A percentile compares a stretch with the other conserved stretches of the same genome.
phyloP scores from a whole-genome alignment of 306 rosid species.

The Aeschynomene evenia region DNA sequence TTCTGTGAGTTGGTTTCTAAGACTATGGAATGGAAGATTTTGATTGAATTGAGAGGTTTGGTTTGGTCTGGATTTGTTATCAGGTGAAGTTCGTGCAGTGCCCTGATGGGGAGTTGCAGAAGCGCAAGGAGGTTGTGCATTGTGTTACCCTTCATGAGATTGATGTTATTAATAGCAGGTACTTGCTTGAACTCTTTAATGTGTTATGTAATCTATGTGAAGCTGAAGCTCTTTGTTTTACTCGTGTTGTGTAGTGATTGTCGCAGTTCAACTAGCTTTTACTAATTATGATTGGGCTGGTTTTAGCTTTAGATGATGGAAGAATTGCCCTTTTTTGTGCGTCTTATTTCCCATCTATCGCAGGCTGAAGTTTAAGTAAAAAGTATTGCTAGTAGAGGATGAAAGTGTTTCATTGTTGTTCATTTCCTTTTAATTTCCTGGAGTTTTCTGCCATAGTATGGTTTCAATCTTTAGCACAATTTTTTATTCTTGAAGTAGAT shows the following conservation, averaged over 20 bases:
- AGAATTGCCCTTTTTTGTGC: not conserved
- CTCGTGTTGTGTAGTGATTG: not conserved
- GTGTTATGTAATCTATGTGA: not conserved
- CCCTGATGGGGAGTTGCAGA: conserved; percentile 99
- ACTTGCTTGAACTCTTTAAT: not conserved
- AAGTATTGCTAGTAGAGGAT: not conserved
- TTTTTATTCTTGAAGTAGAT: not conserved
- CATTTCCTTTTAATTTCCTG: not conserved
- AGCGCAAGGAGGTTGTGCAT: conserved; percentile 98
- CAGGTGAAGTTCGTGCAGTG: conserved; percentile 82
- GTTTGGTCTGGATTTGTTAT: not conserved
- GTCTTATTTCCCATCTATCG: not conserved
- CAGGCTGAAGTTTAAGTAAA: not conserved
- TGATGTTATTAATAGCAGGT: conserved; percentile 99
- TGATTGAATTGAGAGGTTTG: not conserved
- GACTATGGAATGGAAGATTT: no score
- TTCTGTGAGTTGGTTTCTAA: not conserved
- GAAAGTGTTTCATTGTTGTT: not conserved
- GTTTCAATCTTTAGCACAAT: not conserved
- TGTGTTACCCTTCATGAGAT: conserved; percentile 97
- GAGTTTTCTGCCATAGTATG: not conserved
- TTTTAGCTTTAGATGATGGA: not conserved
- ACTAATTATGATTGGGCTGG: not conserved
- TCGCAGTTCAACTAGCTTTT: not conserved
- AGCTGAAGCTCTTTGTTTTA: no score